A percentile compares a stretch with the other conserved stretches of the same genome.
phyloP scores from a whole-genome alignment of 106 monocot species.

The Dioscorea dumetorum region DNA sequence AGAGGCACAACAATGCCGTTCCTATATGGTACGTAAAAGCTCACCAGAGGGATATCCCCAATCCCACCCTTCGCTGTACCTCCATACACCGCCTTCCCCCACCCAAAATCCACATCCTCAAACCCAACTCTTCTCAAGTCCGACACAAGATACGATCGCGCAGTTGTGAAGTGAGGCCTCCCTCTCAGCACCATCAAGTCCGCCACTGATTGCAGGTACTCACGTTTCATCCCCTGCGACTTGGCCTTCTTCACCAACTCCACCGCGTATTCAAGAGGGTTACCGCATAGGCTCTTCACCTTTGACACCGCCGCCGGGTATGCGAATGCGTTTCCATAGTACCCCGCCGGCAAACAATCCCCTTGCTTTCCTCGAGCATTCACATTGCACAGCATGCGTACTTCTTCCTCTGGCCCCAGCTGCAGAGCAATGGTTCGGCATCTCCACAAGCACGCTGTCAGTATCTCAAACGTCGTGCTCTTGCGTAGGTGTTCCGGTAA shows the following conservation, averaged over 20 bases:
- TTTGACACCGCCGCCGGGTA: conserved; percentile 10
- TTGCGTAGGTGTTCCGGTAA: conserved; percentile 5
- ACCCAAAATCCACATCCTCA: conserved; percentile 8
- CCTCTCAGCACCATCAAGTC: conserved; percentile 14
- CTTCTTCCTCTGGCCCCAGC: conserved; percentile 1
- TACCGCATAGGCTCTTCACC: not conserved
- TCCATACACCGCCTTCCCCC: conserved; percentile 8
- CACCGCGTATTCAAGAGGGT: conserved; percentile 8
- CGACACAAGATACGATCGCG: conserved; percentile 4
- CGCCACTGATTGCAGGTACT: conserved; percentile 10
- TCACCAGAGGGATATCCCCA: conserved; percentile 2
- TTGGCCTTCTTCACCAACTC: conserved; percentile 20
- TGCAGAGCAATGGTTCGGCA: conserved; percentile 11
- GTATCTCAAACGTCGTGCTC: conserved; percentile 12
- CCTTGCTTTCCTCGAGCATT: not conserved
- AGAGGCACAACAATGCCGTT: conserved; percentile 1
- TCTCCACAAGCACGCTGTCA: conserved; percentile 20
- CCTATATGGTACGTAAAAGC: not conserved
- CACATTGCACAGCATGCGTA: conserved; percentile 2
- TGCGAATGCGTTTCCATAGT: conserved; percentile 17
- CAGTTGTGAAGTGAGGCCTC: not conserved
- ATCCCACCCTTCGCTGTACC: conserved; percentile 1
- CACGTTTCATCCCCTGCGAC: conserved; percentile 2
- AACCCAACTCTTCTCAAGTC: conserved; percentile 2
- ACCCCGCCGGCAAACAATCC: not conserved